A percentile compares a stretch with the other conserved stretches of the same genome.
Evolutionary conservation across 2,329 filamentous ascomycete genomes (phyloP).

Genomic region (Phialocephala subalpina): DNA sequence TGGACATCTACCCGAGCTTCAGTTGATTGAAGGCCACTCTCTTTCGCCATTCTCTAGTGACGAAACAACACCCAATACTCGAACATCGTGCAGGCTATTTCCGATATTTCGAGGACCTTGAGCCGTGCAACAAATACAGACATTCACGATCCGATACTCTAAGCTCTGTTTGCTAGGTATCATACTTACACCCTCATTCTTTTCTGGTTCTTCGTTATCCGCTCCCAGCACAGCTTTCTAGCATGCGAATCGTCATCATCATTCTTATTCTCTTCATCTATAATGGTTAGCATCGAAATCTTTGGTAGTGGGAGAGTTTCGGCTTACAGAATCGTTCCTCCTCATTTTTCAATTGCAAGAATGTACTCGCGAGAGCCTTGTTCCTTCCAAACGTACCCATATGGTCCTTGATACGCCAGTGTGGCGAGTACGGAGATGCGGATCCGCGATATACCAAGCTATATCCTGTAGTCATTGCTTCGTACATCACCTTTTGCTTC

Average conservation of each 20-base stretch:
- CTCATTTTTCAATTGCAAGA: not conserved
- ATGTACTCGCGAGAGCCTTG: not conserved
- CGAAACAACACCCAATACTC: too few species aligned
- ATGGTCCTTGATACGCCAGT: not conserved
- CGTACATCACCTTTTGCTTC: slow-evolving; percentile 7
- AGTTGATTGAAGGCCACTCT: too few species aligned
- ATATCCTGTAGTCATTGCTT: slow-evolving; percentile 2
- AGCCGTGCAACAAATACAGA: too few species aligned
- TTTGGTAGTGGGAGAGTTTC: not conserved
- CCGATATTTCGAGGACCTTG: too few species aligned
- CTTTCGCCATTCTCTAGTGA: too few species aligned
- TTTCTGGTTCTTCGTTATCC: not conserved
- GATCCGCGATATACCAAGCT: not conserved
- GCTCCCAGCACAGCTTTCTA: not conserved
- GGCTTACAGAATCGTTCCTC: not conserved
- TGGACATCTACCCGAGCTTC: too few species aligned
- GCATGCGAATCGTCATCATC: slow-evolving; percentile 4
- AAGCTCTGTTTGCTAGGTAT: too few species aligned
- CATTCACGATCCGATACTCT: too few species aligned
- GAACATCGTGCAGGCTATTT: too few species aligned
- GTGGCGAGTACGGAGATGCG: not conserved
- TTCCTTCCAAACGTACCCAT: not conserved
- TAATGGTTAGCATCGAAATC: not conserved
- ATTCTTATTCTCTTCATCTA: not conserved
- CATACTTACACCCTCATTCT: too few species aligned